Evolutionary conservation across 768 basidiomycete species (phyloP).

Genomic region (Lactarius sanguifluus): DNA sequence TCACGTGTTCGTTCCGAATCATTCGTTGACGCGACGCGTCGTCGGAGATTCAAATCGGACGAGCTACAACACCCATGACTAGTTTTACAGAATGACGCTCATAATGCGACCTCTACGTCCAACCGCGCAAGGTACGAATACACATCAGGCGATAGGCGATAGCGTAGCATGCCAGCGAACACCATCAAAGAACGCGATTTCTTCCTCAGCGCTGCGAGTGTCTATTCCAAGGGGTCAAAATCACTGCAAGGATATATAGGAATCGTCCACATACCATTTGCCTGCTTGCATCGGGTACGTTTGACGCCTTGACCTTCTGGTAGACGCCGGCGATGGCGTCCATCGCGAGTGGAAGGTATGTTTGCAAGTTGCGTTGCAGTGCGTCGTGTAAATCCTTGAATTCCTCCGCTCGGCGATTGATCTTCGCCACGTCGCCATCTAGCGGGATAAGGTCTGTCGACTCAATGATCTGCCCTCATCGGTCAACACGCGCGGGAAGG

Average conservation of each 20-base stretch:
- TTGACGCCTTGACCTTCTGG: conserved; percentile 68
- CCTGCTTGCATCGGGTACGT: conserved; percentile 69
- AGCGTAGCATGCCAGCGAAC: conserved; percentile 85
- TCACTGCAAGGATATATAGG: conserved; percentile 23
- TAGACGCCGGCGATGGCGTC: conserved; percentile 84
- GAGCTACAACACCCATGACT: too few relatives aligned
- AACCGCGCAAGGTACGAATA: conserved; percentile 84
- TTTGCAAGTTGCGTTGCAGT: conserved; percentile 85
- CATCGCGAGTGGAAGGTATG: conserved; percentile 89
- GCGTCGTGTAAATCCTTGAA: conserved; percentile 86
- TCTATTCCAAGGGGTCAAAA: conserved; percentile 43
- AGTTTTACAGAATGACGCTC: conserved; percentile 22
- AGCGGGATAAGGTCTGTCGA: conserved; percentile 85
- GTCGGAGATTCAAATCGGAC: conserved; percentile 16
- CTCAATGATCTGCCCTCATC: conserved; percentile 70
- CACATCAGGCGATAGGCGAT: conserved; percentile 87
- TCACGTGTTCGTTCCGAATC: not conserved
- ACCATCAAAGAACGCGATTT: conserved; percentile 86
- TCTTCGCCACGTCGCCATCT: conserved; percentile 79
- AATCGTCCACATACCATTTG: conserved; percentile 59
- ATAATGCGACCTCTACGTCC: conserved; percentile 84
- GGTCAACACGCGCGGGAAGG: conserved; percentile 3
- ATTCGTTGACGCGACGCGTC: conserved; percentile 21
- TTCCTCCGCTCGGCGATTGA: conserved; percentile 83
- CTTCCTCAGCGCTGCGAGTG: conserved; percentile 63